A percentile compares a stretch with the other conserved stretches of the same genome.
Evolutionary conservation across 2,329 filamentous ascomycete species (phyloP).

Genomic region (Monilinia aucupariae): DNA sequence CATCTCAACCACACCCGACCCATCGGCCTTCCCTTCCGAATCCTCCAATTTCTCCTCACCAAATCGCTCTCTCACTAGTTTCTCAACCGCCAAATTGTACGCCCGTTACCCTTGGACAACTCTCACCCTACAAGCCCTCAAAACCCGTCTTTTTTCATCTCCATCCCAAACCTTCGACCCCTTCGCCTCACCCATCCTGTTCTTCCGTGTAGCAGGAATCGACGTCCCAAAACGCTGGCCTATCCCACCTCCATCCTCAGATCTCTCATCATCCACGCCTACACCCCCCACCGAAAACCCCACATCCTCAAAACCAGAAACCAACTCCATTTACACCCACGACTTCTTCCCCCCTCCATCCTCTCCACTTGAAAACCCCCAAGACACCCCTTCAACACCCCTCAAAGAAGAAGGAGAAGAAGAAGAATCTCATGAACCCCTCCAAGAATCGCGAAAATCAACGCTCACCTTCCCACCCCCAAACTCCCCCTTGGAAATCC

Average conservation of each 20-base stretch:
- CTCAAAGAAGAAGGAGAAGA: background rate
- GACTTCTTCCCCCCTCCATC: background rate
- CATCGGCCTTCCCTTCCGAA: background rate
- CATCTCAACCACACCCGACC: slow-evolving; percentile 46
- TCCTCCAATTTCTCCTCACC: background rate
- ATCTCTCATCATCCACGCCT: background rate
- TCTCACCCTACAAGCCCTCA: slow-evolving; percentile 30
- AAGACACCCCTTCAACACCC: background rate
- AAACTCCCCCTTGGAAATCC: slow-evolving; percentile 26
- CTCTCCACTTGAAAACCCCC: background rate
- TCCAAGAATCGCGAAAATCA: slow-evolving; percentile 19
- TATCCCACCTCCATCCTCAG: slow-evolving; percentile 4
- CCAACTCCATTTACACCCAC: background rate
- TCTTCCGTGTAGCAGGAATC: slow-evolving; percentile 50
- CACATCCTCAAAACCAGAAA: background rate
- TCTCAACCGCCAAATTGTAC: background rate
- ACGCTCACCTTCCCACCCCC: slow-evolving; percentile 29
- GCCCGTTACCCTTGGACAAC: slow-evolving; percentile 20
- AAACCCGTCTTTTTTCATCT: slow-evolving; percentile 44
- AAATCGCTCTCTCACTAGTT: background rate
- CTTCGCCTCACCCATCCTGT: slow-evolving; percentile 53
- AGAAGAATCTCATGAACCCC: background rate
- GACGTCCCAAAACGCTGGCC: slow-evolving; percentile 26
- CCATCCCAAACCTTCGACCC: slow-evolving; percentile 52
- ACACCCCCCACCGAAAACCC: background rate